phyloP scores from a whole-genome alignment of 2,329 filamentous ascomycete species.

The Aaosphaeria pasadenensis region DNA sequence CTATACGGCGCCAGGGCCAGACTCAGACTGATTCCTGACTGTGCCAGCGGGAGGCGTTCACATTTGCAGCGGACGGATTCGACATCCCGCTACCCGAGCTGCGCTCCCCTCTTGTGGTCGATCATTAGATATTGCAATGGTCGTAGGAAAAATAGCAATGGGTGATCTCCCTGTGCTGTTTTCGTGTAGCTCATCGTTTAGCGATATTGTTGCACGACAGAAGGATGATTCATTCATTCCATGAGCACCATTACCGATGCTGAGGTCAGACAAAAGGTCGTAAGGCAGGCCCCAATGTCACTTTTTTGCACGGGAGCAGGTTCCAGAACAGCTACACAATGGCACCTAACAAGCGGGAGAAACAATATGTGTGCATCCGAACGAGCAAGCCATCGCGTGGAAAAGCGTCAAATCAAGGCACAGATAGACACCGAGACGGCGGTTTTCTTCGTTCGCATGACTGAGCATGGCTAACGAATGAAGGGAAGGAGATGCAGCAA shows the following conservation, averaged over 20 bases:
- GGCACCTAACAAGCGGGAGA: too few relatives aligned
- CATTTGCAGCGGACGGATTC: conserved; percentile 31
- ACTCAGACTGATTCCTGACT: neutral
- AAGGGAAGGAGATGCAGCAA: conserved; percentile 8
- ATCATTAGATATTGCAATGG: too few relatives aligned
- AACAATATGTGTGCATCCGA: neutral
- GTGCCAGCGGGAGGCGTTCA: conserved; percentile 29
- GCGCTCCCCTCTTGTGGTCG: conserved; percentile 2
- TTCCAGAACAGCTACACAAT: too few relatives aligned
- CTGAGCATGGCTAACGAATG: conserved; percentile 21
- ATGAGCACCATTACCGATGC: too few relatives aligned
- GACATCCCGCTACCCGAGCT: conserved; percentile 10
- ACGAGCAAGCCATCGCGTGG: conserved; percentile 22
- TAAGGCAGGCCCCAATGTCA: too few relatives aligned
- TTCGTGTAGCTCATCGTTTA: too few relatives aligned
- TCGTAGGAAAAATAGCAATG: too few relatives aligned
- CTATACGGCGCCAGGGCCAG: conserved; percentile 9
- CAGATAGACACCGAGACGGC: conserved; percentile 2
- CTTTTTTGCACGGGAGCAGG: too few relatives aligned
- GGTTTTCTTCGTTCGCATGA: conserved; percentile 35
- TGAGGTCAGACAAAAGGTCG: too few relatives aligned
- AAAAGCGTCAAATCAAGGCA: conserved; percentile 3
- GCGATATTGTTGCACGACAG: too few relatives aligned
- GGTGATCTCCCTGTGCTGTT: too few relatives aligned
- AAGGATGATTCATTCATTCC: too few relatives aligned